Evolutionary conservation across 768 basidiomycete species (phyloP).

Genomic region (Lactarius akahatsu): DNA sequence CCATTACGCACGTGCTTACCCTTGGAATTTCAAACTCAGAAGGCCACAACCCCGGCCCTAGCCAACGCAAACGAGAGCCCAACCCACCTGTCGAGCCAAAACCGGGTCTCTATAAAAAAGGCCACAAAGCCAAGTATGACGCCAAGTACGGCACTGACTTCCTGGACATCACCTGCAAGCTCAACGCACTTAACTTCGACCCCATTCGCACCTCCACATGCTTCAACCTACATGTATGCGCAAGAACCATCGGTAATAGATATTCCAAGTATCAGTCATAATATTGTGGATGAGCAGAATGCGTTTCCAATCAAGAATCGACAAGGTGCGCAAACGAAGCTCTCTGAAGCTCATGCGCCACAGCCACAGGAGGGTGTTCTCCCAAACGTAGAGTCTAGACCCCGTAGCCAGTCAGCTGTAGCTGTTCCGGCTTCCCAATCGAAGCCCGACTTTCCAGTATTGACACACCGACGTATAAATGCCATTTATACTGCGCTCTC

Average conservation of each 20-base stretch:
- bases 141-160: too few species aligned
- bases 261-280: background rate
- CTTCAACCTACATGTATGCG: background rate
- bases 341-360: background rate
- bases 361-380: background rate
- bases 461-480: conserved; percentile 3
- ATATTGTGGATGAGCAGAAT: background rate
- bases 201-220: background rate
- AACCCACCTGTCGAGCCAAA: too few species aligned
- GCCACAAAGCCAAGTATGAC: too few species aligned
- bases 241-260: background rate
- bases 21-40: background rate
- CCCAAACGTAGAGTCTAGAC: background rate
- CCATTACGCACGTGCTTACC: background rate
- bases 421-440: background rate
- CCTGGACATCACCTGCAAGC: too few species aligned
- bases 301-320: background rate
- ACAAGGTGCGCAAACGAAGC: conserved; percentile 3
- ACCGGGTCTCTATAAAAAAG: too few species aligned
- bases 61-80: too few species aligned
- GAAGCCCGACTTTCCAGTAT: background rate
- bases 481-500: background rate
- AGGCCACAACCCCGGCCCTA: too few species aligned
- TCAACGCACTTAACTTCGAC: background rate
- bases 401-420: background rate